A percentile compares a stretch with the other conserved stretches of the same genome.
phyloP scores from a whole-genome alignment of 345 rosid species.

The Dimocarpus longan region DNA sequence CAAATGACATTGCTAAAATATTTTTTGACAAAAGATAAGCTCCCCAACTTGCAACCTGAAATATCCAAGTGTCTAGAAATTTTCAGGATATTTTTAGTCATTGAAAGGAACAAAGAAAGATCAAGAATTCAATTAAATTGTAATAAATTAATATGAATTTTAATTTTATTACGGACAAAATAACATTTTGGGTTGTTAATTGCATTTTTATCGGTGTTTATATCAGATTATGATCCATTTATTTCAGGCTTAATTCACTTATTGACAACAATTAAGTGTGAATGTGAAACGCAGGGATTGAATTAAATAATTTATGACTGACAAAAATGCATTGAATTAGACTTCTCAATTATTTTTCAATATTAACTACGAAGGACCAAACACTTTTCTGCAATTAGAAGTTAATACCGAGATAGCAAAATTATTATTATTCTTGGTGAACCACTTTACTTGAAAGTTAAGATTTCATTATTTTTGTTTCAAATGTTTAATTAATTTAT shows the following conservation, averaged over 20 bases:
- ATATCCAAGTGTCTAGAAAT: neutral
- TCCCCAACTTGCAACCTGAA: conserved; percentile 97
- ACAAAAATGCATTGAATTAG: neutral
- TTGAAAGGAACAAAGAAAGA: neutral
- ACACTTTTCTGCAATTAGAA: conserved; percentile 16
- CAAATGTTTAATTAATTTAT: too few relatives aligned
- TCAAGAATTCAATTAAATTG: neutral
- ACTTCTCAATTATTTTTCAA: neutral
- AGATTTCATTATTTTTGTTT: conserved; percentile 8
- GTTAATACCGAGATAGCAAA: neutral
- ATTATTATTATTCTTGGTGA: conserved; percentile 24
- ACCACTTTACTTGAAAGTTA: conserved; percentile 23
- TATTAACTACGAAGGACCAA: neutral
- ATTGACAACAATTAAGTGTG: neutral
- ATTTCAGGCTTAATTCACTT: neutral
- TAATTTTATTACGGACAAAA: too few relatives aligned
- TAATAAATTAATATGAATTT: too few relatives aligned
- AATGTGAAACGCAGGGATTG: neutral
- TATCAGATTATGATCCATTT: too few relatives aligned
- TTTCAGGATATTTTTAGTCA: neutral
- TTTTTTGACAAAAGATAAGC: conserved; percentile 80
- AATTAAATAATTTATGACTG: neutral
- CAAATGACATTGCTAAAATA: conserved; percentile 80
- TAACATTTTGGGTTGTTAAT: too few relatives aligned
- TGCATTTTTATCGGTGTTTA: too few relatives aligned